Conservation (phyloP, 116 monocot species). For the Iris pallida region DNA sequence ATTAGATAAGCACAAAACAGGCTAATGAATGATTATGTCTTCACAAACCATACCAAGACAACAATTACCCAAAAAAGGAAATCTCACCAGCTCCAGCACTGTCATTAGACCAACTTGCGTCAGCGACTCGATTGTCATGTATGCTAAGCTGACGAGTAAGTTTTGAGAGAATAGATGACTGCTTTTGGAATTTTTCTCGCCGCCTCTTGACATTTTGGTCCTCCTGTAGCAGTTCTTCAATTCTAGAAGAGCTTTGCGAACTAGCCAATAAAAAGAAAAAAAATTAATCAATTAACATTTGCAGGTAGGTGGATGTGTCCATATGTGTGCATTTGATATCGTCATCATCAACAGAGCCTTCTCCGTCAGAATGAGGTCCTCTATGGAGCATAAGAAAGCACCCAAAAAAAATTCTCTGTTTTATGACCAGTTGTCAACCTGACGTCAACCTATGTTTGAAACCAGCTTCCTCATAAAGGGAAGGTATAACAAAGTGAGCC, state of each 20-base stretch:
- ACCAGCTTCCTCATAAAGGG: too few species aligned
- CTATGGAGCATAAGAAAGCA: too few species aligned
- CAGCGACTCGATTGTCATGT: slow-evolving; percentile 73
- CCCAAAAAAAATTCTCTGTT: too few species aligned
- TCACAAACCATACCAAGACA: background rate
- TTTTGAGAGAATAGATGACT: slow-evolving; percentile 90
- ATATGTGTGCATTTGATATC: too few species aligned
- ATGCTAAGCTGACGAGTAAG: slow-evolving; percentile 88
- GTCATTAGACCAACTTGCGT: slow-evolving; percentile 58
- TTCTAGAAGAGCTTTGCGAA: slow-evolving; percentile 70
- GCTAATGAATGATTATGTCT: background rate
- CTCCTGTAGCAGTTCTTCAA: slow-evolving; percentile 89
- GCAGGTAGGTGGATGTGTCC: too few species aligned
- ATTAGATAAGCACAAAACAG: background rate
- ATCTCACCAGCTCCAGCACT: slow-evolving; percentile 43
- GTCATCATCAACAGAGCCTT: too few species aligned
- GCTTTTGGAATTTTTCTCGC: slow-evolving; percentile 70
- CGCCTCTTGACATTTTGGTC: slow-evolving; percentile 80
- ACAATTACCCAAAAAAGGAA: background rate
- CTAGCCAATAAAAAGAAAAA: slow-evolving; percentile 27
- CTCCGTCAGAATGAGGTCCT: too few species aligned
- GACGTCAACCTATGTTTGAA: too few species aligned
- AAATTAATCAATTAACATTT: background rate
- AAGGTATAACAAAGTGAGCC: too few species aligned
- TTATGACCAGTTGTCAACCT: too few species aligned